Conservation (phyloP, 2,329 filamentous ascomycete genomes). For the Cladosporium sp. region DNA sequence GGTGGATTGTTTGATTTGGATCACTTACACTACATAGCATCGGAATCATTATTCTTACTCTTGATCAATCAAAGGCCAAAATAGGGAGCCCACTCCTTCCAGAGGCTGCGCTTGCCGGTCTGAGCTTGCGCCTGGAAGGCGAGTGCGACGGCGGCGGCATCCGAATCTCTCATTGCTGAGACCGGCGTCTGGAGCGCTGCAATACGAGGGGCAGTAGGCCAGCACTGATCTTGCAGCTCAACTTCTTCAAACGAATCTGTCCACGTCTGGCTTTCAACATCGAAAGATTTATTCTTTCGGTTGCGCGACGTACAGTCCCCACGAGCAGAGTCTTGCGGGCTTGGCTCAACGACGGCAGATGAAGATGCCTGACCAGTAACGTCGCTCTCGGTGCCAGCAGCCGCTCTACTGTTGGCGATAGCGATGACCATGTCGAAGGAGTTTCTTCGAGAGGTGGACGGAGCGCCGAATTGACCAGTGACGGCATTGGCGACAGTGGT, state of each 20-base stretch:
- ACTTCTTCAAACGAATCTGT: not conserved
- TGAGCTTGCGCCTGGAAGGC: not conserved
- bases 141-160: not conserved
- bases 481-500: not conserved
- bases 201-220: not conserved
- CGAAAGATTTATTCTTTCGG: not conserved
- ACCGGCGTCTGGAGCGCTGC: not conserved
- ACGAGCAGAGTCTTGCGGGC: not conserved
- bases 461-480: not conserved
- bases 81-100: not conserved
- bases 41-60: not conserved
- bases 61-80: not conserved
- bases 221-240: slow-evolving; percentile 2
- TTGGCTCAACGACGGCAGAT: not conserved
- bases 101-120: not conserved
- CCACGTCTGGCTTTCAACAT: not conserved
- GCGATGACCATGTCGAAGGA: slow-evolving; percentile 8
- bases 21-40: not conserved
- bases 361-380: not conserved
- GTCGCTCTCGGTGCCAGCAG: not conserved
- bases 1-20: not conserved
- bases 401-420: not conserved
- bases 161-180: not conserved
- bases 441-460: not conserved
- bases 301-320: not conserved